phyloP scores from a whole-genome alignment of 495 filamentous ascomycete genomes.

The Aspergillus haitiensis region DNA sequence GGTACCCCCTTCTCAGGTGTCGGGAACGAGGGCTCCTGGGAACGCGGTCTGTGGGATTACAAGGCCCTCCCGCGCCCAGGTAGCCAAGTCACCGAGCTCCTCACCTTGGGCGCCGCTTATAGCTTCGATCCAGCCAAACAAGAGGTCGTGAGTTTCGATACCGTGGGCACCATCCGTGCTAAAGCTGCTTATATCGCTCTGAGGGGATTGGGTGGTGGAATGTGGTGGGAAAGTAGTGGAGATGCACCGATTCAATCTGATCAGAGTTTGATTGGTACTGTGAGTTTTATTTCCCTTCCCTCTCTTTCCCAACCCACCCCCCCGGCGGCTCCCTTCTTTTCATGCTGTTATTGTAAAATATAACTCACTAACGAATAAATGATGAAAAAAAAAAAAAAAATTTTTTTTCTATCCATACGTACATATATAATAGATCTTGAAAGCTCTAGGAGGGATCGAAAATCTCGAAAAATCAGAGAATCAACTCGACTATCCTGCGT shows the following conservation, averaged over 20 bases:
- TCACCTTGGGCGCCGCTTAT: conserved; percentile 54
- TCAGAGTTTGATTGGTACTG: conserved; percentile 60
- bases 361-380: no score
- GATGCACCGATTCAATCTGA: conserved; percentile 57
- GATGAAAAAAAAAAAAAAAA: no score
- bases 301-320: conserved; percentile 12
- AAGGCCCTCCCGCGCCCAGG: conserved; percentile 44
- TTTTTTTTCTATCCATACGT: no score
- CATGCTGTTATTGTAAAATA: no score
- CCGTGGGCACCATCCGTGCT: conserved; percentile 50
- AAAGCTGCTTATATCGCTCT: conserved; percentile 68
- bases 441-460: conserved; percentile 29
- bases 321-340: no score
- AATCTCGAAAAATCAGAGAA: conserved; percentile 33
- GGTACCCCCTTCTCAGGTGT: conserved; percentile 68
- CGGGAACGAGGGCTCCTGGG: conserved; percentile 61
- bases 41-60: conserved; percentile 81
- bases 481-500: conserved; percentile 35
- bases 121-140: conserved; percentile 60
- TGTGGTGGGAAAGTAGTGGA: conserved; percentile 89
- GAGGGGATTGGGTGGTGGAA: conserved; percentile 70
- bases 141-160: conserved; percentile 79
- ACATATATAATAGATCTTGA: no score
- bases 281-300: conserved; percentile 30
- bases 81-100: conserved; percentile 5